Evolutionary conservation across 2,329 filamentous ascomycete species (phyloP), one percentile per base, ranked within the genome.

Genomic region (Sporothrix pallida): DNA sequence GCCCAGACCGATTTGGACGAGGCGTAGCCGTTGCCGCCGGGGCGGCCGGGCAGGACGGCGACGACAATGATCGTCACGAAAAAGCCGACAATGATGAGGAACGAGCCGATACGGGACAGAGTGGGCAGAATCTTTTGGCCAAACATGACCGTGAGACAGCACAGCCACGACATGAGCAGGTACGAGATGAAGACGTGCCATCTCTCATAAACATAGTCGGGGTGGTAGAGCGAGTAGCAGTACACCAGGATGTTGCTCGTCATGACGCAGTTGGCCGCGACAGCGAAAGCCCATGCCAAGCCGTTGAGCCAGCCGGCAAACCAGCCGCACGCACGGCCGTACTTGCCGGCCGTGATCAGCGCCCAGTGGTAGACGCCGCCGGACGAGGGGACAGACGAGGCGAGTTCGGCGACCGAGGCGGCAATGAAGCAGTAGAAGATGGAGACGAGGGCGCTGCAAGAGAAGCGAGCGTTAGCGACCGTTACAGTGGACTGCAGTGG

Each of bases 311-410:
- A 85, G 8, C 83, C 83, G 9, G 83, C 82, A 71, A 84, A 83
- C 78, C 83, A 85, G 6, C 83, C 83, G 10, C 87, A 83, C 0
- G 83, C 76, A 20, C 87, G 85, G 42, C 88, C 88, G 80, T 85
- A 86, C 72, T 75, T 73, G 2, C 77, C 80, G 1, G 88, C 88
- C 1, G 87, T 89, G 9, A 90, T 83, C 15, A 87, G 85, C 2
- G 88, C 88, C 87, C 87, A 90, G 77, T 90, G 88, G 74, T 90
- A 90, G 5, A 90, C 87, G 31, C 87, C 88, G 72, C 85, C 87
- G 7, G 87, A 85, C 0, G 87, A 89, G n/a, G 89, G 89, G 75
- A 90, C 88, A 20, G 87, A 86, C 71, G 87, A 89, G 13, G 88
- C 87, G 42, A 91, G 81, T 79, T 91, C 89, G 62, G 88, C 88